Percentiles rank a stretch among this genome's conserved stretches.
Conservation (phyloP, 2,329 filamentous ascomycete genomes). For the Lasiodiplodia citricola region DNA sequence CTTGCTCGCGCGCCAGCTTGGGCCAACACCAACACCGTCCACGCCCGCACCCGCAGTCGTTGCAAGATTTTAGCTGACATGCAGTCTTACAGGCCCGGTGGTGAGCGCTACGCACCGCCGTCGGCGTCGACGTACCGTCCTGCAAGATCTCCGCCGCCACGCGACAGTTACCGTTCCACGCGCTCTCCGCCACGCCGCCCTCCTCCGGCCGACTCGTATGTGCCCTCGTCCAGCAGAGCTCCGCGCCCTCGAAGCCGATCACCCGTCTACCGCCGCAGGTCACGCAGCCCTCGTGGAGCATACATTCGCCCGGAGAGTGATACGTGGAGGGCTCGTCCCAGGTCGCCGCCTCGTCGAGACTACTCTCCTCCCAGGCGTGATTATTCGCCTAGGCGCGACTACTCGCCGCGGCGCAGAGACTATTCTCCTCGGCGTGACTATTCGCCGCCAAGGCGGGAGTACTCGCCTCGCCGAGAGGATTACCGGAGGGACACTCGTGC, state of each 20-base stretch:
- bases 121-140: slow-evolving; percentile 24
- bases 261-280: slow-evolving; percentile 43
- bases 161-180: slow-evolving; percentile 44
- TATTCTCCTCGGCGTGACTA: slow-evolving; percentile 44
- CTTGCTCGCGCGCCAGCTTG: slow-evolving; percentile 23
- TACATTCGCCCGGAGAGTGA: slow-evolving; percentile 42
- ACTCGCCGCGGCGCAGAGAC: slow-evolving; percentile 53
- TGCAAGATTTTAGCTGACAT: slow-evolving; percentile 9
- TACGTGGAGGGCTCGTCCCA: slow-evolving; percentile 51
- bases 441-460: slow-evolving; percentile 4
- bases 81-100: slow-evolving; percentile 20
- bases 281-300: slow-evolving; percentile 42
- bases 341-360: slow-evolving; percentile 55
- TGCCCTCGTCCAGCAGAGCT: slow-evolving; percentile 40
- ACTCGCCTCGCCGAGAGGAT: slow-evolving; percentile 29
- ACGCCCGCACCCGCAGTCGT: not conserved
- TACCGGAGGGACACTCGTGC: slow-evolving; percentile 28
- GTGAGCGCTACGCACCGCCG: slow-evolving; percentile 26
- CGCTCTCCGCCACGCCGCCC: slow-evolving; percentile 43
- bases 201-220: slow-evolving; percentile 48
- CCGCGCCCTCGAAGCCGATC: slow-evolving; percentile 47
- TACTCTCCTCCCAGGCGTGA: slow-evolving; percentile 38
- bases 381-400: slow-evolving; percentile 49
- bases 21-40: slow-evolving; percentile 25
- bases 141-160: slow-evolving; percentile 28